Base-by-base conservation (phyloP, 1,284 basidiomycete genomes). In the Ceratobasidium sp. region DNA sequence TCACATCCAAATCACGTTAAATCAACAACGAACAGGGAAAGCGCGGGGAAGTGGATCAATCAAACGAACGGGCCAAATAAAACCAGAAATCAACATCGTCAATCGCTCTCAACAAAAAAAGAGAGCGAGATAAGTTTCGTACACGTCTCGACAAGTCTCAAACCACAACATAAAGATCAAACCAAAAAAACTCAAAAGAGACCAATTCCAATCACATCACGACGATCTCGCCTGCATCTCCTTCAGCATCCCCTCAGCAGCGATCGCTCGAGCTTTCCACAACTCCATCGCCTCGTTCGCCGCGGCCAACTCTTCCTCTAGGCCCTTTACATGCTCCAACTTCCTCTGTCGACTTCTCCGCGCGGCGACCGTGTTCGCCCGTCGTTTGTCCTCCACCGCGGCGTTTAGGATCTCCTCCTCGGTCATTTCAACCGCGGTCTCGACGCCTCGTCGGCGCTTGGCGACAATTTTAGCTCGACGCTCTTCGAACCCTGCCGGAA, bases 331-430 rank as follows among this genome's bases (percentile, higher is more conserved):
- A 80, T 93, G 89, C 86, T 93, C 90, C 38, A 93, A 85, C 88
- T 95, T 95, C 57, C 94, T 88, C 88, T 91, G 91, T 7, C 94
- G 87, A 80, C 89, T 91, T 75, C 92, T 89, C 9, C 94, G 88
- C 54, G 94, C 94, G 0, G 94, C 94, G 15, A 95, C 84, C 0
- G 94, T 95, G 84, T 95, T 95, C 83, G 93, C 91, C 2, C 92
- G 87, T 59, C 94, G 89, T 88, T 95, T 95, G 33, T 87, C 87
- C 84, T 92, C 92, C 81, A 95, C 94, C 76, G 90, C 89, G 79
- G 91, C 88, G 80, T 82, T 79, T 9, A 83, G 75, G 40, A 80
- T 81, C 38, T 80, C 81, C 54, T 88, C 83, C 83, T 90, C 91
- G 1, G 85, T 86, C 52, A 84, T 77, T 85, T 84, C 64, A 85